Conservation (phyloP, 2,329 filamentous ascomycete species). For the Teratosphaeria destructans region DNA sequence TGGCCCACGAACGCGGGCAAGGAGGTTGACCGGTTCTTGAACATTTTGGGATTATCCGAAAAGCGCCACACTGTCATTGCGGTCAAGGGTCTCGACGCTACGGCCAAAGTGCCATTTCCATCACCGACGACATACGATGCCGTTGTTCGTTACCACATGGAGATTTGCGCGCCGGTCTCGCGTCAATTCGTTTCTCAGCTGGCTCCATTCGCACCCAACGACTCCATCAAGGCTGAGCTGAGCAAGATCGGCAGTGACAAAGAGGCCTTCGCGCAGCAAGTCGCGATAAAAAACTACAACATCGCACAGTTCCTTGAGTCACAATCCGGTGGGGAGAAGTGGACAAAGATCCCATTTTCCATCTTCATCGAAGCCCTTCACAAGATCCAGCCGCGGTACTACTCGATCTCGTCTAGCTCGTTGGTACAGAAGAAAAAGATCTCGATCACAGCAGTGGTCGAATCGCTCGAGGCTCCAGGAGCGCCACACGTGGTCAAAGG, state of each 20-base stretch:
- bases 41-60: constrained; percentile 60
- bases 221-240: constrained; percentile 78
- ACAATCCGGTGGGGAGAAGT: constrained; percentile 62
- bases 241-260: constrained; percentile 82
- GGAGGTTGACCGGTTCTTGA: constrained; percentile 83
- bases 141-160: constrained; percentile 88
- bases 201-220: constrained; percentile 79
- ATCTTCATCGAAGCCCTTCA: constrained; percentile 85
- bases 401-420: constrained; percentile 97
- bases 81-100: constrained; percentile 85
- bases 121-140: constrained; percentile 94
- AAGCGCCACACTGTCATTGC: constrained; percentile 76
- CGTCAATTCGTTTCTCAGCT: constrained; percentile 87
- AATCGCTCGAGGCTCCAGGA: constrained; percentile 67
- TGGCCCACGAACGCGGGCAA: constrained; percentile 94
- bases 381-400: constrained; percentile 96
- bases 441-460: constrained; percentile 88
- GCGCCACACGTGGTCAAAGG: constrained; percentile 75
- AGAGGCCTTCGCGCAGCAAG: constrained; percentile 85
- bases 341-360: constrained; percentile 83
- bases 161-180: constrained; percentile 89
- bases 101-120: constrained; percentile 94
- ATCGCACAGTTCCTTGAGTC: constrained; percentile 73
- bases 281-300: constrained; percentile 73
- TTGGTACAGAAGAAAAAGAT: constrained; percentile 89